phyloP scores from a whole-genome alignment of 805 yeast genomes.

The Blastobotrys terrestris region DNA sequence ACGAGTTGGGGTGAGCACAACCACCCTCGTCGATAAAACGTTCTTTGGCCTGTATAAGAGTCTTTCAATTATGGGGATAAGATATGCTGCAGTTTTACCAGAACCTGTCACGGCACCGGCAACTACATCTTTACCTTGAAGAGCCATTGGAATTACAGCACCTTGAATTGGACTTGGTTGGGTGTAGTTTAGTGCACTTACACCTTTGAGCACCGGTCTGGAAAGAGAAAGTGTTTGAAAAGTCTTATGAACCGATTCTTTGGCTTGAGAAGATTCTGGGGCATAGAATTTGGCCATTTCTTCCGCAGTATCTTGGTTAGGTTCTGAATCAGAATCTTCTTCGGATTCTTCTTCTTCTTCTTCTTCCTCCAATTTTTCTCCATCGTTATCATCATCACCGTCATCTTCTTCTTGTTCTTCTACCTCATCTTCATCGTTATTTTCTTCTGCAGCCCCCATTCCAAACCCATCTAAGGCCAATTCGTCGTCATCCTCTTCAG shows the following conservation, averaged over 20 bases:
- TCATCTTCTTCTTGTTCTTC: constrained; percentile 30
- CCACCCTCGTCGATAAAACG: constrained; percentile 81
- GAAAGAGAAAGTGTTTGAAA: constrained; percentile 79
- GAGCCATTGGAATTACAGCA: constrained; percentile 87
- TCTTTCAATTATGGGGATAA: constrained; percentile 93
- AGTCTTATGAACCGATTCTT: constrained; percentile 47
- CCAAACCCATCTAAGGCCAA: constrained; percentile 40
- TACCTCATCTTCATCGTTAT: constrained; percentile 27
- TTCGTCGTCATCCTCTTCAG: constrained; percentile 36
- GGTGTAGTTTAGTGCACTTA: constrained; percentile 73
- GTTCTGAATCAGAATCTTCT: constrained; percentile 28
- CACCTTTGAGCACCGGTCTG: constrained; percentile 82
- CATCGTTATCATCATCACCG: constrained; percentile 19
- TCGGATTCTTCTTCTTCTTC: constrained; percentile 30
- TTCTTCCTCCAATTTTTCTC: constrained; percentile 26
- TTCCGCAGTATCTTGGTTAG: constrained; percentile 65
- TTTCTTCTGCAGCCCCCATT: constrained; percentile 24
- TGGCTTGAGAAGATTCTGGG: constrained; percentile 50
- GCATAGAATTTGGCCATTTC: constrained; percentile 79
- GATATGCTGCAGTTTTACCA: constrained; percentile 98
- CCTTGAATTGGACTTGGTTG: constrained; percentile 92
- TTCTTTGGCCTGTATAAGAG: constrained; percentile 81
- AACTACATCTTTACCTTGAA: constrained; percentile 90
- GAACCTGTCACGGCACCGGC: constrained; percentile 99
- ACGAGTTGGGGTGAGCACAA: constrained; percentile 92